Evolutionary conservation across 2,329 filamentous ascomycete genomes (phyloP).

Genomic region (Nemania abortiva): DNA sequence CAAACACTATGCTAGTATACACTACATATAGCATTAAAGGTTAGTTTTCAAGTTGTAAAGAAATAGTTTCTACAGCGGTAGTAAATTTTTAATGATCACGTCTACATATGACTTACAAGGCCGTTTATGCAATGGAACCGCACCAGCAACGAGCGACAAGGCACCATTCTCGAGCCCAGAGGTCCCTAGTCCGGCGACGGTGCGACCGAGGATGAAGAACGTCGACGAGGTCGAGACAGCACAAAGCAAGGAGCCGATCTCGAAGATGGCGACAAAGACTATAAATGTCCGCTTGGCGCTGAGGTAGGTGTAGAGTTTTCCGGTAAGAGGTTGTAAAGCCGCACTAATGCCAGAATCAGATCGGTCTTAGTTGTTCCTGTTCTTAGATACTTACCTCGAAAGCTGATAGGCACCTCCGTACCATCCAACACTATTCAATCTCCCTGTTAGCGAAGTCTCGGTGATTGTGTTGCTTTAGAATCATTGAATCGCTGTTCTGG

Average conservation of each 20-base stretch:
- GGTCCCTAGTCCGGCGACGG: slow-evolving; percentile 28
- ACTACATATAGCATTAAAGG: not conserved
- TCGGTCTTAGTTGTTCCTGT: not conserved
- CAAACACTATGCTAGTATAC: slow-evolving; percentile 21
- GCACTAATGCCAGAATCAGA: slow-evolving; percentile 29
- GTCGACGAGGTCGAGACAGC: slow-evolving; percentile 30
- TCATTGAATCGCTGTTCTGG: too few species aligned
- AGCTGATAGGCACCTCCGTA: slow-evolving; percentile 30
- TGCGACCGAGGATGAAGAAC: slow-evolving; percentile 33
- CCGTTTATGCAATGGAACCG: slow-evolving; percentile 27
- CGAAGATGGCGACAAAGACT: slow-evolving; percentile 28
- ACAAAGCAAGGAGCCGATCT: slow-evolving; percentile 33
- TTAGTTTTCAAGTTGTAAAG: slow-evolving; percentile 16
- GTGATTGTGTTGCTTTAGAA: not conserved
- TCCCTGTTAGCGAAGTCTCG: slow-evolving; percentile 5
- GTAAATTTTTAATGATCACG: not conserved
- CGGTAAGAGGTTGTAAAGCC: slow-evolving; percentile 25
- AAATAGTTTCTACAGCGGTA: not conserved
- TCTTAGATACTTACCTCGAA: slow-evolving; percentile 15
- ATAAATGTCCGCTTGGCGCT: slow-evolving; percentile 29
- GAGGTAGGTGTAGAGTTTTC: slow-evolving; percentile 31
- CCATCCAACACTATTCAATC: slow-evolving; percentile 24
- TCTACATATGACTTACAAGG: slow-evolving; percentile 24
- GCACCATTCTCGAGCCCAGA: slow-evolving; percentile 36
- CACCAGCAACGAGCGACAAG: slow-evolving; percentile 22